A percentile compares a stretch with the other conserved stretches of the same genome.
Conservation (phyloP, 1,284 basidiomycete species). For the Sporisorium iseilematis-ciliati region DNA sequence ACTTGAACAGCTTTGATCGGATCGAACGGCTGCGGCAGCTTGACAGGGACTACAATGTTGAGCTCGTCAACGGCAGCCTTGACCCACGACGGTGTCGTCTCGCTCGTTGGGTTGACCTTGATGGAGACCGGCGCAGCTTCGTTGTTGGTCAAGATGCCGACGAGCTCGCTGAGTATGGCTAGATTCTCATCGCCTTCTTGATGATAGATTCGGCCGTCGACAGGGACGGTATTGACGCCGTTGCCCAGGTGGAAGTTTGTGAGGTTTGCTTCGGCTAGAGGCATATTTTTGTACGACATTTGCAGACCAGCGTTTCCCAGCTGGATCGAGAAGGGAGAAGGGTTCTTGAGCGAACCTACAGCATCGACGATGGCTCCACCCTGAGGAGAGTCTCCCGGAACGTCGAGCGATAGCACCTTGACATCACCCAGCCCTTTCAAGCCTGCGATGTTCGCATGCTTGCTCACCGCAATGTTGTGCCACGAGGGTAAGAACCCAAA, state of each 20-base stretch:
- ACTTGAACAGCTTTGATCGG: conserved; percentile 79
- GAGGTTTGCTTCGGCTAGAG: conserved; percentile 75
- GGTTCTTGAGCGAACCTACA: conserved; percentile 75
- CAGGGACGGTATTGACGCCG: conserved; percentile 76
- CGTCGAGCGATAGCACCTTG: conserved; percentile 75
- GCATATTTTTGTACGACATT: conserved; percentile 75
- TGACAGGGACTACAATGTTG: conserved; percentile 76
- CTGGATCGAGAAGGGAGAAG: conserved; percentile 79
- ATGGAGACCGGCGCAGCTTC: conserved; percentile 75
- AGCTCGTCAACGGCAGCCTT: conserved; percentile 76
- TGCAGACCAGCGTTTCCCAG: conserved; percentile 78
- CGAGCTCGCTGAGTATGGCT: conserved; percentile 75
- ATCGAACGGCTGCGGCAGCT: conserved; percentile 74
- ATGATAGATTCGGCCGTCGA: conserved; percentile 75
- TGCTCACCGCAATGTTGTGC: conserved; percentile 37
- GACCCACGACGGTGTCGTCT: conserved; percentile 79
- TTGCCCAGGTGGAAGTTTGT: conserved; percentile 46
- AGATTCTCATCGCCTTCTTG: conserved; percentile 74
- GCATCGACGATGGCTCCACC: conserved; percentile 79
- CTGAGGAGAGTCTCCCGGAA: conserved; percentile 77
- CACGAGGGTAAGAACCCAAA: conserved; percentile 69
- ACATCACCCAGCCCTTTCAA: conserved; percentile 78
- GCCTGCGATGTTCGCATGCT: conserved; percentile 71
- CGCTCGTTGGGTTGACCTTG: conserved; percentile 73
- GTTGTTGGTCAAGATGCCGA: conserved; percentile 80